phyloP scores from a whole-genome alignment of 2,329 filamentous ascomycete genomes.

The Ceratocystiopsis brevicomis region DNA sequence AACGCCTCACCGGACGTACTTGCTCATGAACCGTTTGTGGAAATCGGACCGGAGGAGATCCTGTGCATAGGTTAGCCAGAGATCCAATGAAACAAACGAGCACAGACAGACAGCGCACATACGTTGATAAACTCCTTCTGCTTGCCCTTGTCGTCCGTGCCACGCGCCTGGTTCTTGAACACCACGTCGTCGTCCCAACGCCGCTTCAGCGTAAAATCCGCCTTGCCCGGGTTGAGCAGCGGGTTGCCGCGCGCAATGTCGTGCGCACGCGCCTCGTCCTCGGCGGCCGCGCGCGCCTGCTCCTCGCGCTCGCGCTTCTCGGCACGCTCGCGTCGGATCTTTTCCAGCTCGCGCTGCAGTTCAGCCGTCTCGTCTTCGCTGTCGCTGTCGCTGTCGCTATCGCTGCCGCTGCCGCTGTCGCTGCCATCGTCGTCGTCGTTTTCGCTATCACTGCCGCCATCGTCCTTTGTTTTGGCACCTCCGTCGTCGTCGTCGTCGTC shows the following conservation, averaged over 20 bases:
- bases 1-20: conserved; percentile 32
- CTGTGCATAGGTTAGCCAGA: conserved; percentile 21
- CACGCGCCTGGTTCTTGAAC: conserved; percentile 95
- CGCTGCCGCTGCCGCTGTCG: conserved; percentile 43
- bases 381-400: conserved; percentile 52
- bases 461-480: conserved; percentile 54
- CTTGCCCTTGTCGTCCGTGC: conserved; percentile 75
- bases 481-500: conserved; percentile 39
- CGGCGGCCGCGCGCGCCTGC: conserved; percentile 57
- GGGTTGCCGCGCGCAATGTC: conserved; percentile 90
- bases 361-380: conserved; percentile 72
- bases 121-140: conserved; percentile 94
- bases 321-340: conserved; percentile 73
- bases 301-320: conserved; percentile 71
- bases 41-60: conserved; percentile 88
- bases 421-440: conserved; percentile 58
- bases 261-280: conserved; percentile 66
- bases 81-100: too few species aligned
- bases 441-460: conserved; percentile 39
- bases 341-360: conserved; percentile 79
- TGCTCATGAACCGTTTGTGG: conserved; percentile 88
- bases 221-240: conserved; percentile 31
- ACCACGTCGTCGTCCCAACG: conserved; percentile 98
- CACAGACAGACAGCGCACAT: conserved; percentile 17
- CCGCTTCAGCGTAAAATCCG: conserved; percentile 77